phyloP scores from a whole-genome alignment of 805 yeast species.

The Candida andamanensis region DNA sequence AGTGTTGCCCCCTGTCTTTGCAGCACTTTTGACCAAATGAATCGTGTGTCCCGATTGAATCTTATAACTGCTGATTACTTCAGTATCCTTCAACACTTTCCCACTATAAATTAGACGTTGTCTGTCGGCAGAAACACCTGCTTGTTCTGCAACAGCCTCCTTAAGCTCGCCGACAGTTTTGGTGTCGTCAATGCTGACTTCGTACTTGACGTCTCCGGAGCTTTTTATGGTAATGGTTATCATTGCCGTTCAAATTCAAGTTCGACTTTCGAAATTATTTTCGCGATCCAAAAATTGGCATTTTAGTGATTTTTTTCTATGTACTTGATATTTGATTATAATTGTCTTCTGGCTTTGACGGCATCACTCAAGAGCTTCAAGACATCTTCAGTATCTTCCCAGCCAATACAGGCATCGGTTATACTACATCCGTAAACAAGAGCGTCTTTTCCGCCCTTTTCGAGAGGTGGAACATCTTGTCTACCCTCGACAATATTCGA shows the following conservation, averaged over 20 bases:
- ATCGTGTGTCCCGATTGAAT: slow-evolving; percentile 82
- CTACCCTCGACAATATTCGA: slow-evolving; percentile 87
- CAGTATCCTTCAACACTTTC: slow-evolving; percentile 81
- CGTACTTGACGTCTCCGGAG: slow-evolving; percentile 78
- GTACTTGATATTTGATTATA: slow-evolving; percentile 4
- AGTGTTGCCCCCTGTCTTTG: slow-evolving; percentile 17
- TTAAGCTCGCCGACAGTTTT: slow-evolving; percentile 67
- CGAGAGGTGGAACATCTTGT: slow-evolving; percentile 65
- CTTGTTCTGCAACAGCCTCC: slow-evolving; percentile 50
- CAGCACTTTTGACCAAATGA: slow-evolving; percentile 83
- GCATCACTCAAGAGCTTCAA: slow-evolving; percentile 76
- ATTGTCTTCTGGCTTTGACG: slow-evolving; percentile 71
- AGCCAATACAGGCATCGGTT: slow-evolving; percentile 93
- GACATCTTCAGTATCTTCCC: slow-evolving; percentile 84
- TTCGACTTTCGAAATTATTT: slow-evolving; percentile 5
- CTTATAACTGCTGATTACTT: slow-evolving; percentile 69
- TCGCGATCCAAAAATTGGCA: background rate
- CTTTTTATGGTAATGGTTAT: slow-evolving; percentile 33
- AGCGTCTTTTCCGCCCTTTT: slow-evolving; percentile 44
- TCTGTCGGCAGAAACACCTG: slow-evolving; percentile 67
- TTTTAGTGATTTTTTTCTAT: background rate
- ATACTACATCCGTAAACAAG: slow-evolving; percentile 92
- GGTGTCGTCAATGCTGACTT: slow-evolving; percentile 49
- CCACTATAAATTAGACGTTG: slow-evolving; percentile 94
- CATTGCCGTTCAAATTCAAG: slow-evolving; percentile 7